Percentiles rank a stretch among this genome's conserved stretches.
phyloP scores from a whole-genome alignment of 2,329 filamentous ascomycete species.

The Sarocladium oryzae region DNA sequence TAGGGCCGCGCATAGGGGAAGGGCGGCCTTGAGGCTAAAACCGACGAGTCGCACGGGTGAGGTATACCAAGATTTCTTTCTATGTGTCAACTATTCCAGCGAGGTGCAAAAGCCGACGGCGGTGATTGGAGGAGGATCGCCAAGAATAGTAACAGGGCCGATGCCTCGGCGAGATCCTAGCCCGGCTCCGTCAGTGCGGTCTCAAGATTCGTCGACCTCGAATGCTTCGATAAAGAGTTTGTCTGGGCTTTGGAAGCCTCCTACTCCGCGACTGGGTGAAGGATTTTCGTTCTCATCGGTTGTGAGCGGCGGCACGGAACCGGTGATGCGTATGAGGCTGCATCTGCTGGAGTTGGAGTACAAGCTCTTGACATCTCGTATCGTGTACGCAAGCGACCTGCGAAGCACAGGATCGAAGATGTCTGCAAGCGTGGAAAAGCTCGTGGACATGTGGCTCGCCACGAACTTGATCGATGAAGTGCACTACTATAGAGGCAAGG shows the following conservation, averaged over 20 bases:
- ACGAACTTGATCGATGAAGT: slow-evolving; percentile 23
- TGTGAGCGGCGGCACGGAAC: slow-evolving; percentile 15
- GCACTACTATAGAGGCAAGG: slow-evolving; percentile 22
- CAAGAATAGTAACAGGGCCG: not conserved
- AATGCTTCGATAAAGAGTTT: slow-evolving; percentile 17
- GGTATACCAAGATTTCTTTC: slow-evolving; percentile 21
- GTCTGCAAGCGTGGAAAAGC: slow-evolving; percentile 17
- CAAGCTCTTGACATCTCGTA: slow-evolving; percentile 21
- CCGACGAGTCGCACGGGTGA: slow-evolving; percentile 17
- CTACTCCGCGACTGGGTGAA: slow-evolving; percentile 18
- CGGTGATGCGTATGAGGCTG: slow-evolving; percentile 20
- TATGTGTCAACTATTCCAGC: slow-evolving; percentile 24
- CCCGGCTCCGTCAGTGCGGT: slow-evolving; percentile 16
- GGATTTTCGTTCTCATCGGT: slow-evolving; percentile 11
- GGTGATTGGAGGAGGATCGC: not conserved
- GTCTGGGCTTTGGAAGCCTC: slow-evolving; percentile 15
- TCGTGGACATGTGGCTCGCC: slow-evolving; percentile 22
- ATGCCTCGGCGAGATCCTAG: slow-evolving; percentile 14
- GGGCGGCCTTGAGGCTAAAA: slow-evolving; percentile 19
- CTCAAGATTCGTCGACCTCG: slow-evolving; percentile 17
- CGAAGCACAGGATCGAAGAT: slow-evolving; percentile 15
- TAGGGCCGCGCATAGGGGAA: slow-evolving; percentile 20
- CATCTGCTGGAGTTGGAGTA: slow-evolving; percentile 23
- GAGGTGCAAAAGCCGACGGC: slow-evolving; percentile 9
- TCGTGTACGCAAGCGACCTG: slow-evolving; percentile 24